Conservation (phyloP, 2,329 filamentous ascomycete species). For the Botryotinia convoluta region DNA sequence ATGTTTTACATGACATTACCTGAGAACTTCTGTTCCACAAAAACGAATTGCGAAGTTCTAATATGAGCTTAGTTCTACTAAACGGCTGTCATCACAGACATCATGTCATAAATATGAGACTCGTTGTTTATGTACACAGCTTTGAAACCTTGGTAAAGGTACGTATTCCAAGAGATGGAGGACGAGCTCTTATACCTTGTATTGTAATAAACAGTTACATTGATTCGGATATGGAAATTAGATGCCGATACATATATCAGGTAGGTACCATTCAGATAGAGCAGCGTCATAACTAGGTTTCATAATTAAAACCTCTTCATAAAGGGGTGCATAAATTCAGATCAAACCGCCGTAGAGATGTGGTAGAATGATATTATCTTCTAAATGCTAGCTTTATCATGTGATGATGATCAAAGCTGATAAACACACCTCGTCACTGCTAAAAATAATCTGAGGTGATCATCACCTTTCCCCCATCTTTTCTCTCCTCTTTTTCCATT, state of each 20-base stretch:
- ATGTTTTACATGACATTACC: neutral
- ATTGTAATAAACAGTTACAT: neutral
- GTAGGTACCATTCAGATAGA: neutral
- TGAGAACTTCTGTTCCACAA: neutral
- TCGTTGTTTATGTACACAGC: neutral
- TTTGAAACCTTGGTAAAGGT: neutral
- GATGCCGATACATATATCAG: neutral
- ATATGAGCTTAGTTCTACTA: neutral
- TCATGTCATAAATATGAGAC: neutral
- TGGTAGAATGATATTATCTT: neutral
- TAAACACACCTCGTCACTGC: neutral
- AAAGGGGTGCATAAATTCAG: neutral
- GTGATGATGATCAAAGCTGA: neutral
- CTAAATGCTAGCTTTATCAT: neutral
- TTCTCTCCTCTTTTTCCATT: neutral
- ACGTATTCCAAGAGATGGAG: neutral
- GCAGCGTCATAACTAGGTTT: neutral
- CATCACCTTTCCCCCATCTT: neutral
- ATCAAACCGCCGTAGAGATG: neutral
- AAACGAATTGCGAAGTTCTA: neutral
- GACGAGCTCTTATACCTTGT: neutral
- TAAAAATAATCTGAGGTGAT: neutral
- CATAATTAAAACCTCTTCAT: neutral
- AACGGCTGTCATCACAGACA: neutral
- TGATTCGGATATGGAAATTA: neutral